Percentiles rank a stretch among this genome's conserved stretches.
Conservation (phyloP, 257 asterid genomes). For the Leptodermis oblonga region DNA sequence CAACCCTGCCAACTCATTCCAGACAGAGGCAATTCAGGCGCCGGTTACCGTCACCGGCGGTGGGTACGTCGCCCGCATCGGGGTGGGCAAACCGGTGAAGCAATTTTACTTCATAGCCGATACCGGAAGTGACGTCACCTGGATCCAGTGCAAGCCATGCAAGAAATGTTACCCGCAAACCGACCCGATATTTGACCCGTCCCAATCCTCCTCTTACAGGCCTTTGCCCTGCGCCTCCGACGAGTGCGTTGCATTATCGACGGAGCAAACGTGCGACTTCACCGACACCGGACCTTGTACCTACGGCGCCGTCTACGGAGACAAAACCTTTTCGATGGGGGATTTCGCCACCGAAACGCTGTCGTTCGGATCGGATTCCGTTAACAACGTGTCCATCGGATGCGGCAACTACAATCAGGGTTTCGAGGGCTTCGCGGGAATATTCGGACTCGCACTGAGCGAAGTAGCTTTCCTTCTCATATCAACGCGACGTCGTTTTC, state of each 20-base stretch:
- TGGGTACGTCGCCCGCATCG: constrained; percentile 55
- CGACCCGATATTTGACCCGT: constrained; percentile 52
- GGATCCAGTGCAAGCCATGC: constrained; percentile 77
- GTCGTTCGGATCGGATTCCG: constrained; percentile 2
- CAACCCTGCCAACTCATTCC: too few relatives aligned
- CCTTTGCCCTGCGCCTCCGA: background rate
- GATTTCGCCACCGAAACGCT: background rate
- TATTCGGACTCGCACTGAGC: constrained; percentile 12
- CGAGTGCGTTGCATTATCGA: background rate
- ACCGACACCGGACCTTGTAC: background rate
- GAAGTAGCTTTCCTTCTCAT: constrained; percentile 9
- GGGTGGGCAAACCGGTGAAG: constrained; percentile 53
- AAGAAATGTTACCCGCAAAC: constrained; percentile 43
- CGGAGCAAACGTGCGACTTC: accelerated
- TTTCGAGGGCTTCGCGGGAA: background rate
- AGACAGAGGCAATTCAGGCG: too few relatives aligned
- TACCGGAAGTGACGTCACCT: constrained; percentile 59
- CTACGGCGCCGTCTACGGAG: accelerated
- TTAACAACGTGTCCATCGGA: constrained; percentile 11
- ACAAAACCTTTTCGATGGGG: background rate
- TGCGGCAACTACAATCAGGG: constrained; percentile 6
- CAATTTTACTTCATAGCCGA: constrained; percentile 39
- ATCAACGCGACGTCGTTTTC: constrained; percentile 3
- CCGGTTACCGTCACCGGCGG: too few relatives aligned
- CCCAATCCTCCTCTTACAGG: too few relatives aligned